Percentiles rank a stretch among this genome's conserved stretches.
Evolutionary conservation across 1,139 yeast species (phyloP).

Genomic region (Blastobotrys aristatus): DNA sequence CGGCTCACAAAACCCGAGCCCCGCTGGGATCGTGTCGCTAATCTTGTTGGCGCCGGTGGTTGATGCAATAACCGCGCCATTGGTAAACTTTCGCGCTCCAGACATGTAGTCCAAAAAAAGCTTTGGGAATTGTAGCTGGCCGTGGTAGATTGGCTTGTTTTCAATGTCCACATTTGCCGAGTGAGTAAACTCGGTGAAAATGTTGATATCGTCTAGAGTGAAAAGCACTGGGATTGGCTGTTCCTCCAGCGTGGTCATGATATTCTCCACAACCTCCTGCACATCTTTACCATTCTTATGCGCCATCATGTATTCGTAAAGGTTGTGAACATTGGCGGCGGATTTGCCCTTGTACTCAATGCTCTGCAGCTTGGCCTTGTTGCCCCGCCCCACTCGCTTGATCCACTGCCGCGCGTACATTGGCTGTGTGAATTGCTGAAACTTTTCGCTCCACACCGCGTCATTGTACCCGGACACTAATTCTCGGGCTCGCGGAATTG

Average conservation of each 20-base stretch:
- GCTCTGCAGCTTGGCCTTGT: slow-evolving; percentile 42
- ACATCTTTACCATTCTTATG: slow-evolving; percentile 36
- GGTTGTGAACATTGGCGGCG: slow-evolving; percentile 40
- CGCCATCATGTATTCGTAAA: slow-evolving; percentile 40
- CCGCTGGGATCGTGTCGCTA: slow-evolving; percentile 56
- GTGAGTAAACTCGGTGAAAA: slow-evolving; percentile 49
- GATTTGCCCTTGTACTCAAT: slow-evolving; percentile 14
- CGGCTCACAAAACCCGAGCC: slow-evolving; percentile 50
- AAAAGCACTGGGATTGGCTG: slow-evolving; percentile 54
- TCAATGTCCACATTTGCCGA: slow-evolving; percentile 60
- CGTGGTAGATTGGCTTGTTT: slow-evolving; percentile 54
- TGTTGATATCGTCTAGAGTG: slow-evolving; percentile 72
- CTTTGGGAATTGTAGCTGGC: slow-evolving; percentile 63
- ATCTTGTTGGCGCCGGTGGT: slow-evolving; percentile 47
- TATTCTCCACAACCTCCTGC: slow-evolving; percentile 45
- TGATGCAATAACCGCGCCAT: slow-evolving; percentile 67
- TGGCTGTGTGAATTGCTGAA: slow-evolving; percentile 65
- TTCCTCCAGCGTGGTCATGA: slow-evolving; percentile 51
- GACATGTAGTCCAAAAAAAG: slow-evolving; percentile 51
- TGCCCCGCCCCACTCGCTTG: slow-evolving; percentile 52
- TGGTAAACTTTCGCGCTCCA: slow-evolving; percentile 48
- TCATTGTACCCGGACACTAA: slow-evolving; percentile 71
- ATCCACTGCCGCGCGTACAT: slow-evolving; percentile 65
- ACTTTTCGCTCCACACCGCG: slow-evolving; percentile 50
- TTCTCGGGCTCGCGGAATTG: slow-evolving; percentile 57